Evolutionary conservation across 192 early-diverging fungal species (phyloP), one percentile per base, ranked within the genome.

Genomic region (Diversispora epigaea): DNA sequence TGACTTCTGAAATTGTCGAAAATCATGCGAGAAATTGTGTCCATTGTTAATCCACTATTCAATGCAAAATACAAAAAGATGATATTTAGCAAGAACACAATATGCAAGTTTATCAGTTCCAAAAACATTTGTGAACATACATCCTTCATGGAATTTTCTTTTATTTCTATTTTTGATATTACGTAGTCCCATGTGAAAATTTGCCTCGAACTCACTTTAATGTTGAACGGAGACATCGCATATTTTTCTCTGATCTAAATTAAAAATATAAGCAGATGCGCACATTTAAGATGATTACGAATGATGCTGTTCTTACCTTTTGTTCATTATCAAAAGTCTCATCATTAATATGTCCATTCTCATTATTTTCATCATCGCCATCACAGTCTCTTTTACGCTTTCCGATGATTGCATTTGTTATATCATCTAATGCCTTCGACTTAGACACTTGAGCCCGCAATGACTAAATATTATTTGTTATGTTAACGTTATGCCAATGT

Each of bases 131-230:
- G 32, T 69, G 32, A 69, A 69, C 47, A 69, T 69, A 69, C 47
- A 54, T 69, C 49, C 15, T 69, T 69, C 21, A 22, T 44, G 32
- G 67, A 69, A 69, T 69, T 39, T 17, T 54, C 49, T 12, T 39
- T 69, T 69, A 69, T 69, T 69, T 69, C 49, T 22, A 69, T 69
- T 69, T 69, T 69, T 69, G n/a, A n/a, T 69, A 69, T 69, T 54
- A 52, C 19, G 52, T 69, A 52, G 6, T 69, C 67, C 67, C 49
- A 69, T 39, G 67, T 69, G 43, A 39, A 69, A 44, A 52, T 69
- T 69, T 69, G 67, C 52, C 52, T 69, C 14, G 49, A 69, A 10
- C 15, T 54, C 67, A 52, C 67, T 69, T 69, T 41, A 52, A 69
- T 52, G 32, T 41, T 22, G 43, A 69, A 69, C 52, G 49, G 52